Base-by-base conservation (phyloP, 2,329 filamentous ascomycete genomes). In the Curvularia verruculosa region DNA sequence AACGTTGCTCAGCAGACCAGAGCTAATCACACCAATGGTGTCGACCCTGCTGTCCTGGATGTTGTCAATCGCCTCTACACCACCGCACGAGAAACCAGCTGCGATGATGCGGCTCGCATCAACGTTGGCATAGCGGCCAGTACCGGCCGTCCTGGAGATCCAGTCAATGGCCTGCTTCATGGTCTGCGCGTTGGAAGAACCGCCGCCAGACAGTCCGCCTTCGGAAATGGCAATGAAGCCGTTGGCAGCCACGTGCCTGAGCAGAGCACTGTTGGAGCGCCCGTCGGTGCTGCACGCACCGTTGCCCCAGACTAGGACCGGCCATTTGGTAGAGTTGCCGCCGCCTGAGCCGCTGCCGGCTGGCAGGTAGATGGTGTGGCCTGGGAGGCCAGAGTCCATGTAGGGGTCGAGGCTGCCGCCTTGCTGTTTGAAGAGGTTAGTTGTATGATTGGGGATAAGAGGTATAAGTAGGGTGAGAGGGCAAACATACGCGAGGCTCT, bases 291-390 rank as follows among this genome's bases (percentile, higher is more conserved):
- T 54, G 57, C 66, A 69, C 36, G 54, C 67, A 19, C 68, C 67
- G 52, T 70, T 69, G 26, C 65, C 66, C 68, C 68, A 70, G 24
- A 65, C 51, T 5, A 70, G 39, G 1, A 69, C 65, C 19, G 66
- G 68, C 15, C 67, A 54, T 29, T 61, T 64, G 34, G 34, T 36
- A 6, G 34, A n/a, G 34, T 36, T 36, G 15, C 34, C 34, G 34
- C 34, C 9, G 15, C 34, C 15, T 3, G 28, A 29, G 15, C 31
- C 31, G 31, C n/a, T 51, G 23, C 58, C 54, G 19, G 49, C 40
- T 4, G 57, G 56, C 45, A 60, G 51, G 60, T 65, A 66, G 44
- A 65, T 60, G 13, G 64, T 65, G 41, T 67, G 62, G 40, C 54
- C 50, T 6, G 44, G 19, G 4, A 67, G 58, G 5, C 31, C 36